Conservation (phyloP, 2,329 filamentous ascomycete genomes). For the Daldinia eschscholtzii region DNA sequence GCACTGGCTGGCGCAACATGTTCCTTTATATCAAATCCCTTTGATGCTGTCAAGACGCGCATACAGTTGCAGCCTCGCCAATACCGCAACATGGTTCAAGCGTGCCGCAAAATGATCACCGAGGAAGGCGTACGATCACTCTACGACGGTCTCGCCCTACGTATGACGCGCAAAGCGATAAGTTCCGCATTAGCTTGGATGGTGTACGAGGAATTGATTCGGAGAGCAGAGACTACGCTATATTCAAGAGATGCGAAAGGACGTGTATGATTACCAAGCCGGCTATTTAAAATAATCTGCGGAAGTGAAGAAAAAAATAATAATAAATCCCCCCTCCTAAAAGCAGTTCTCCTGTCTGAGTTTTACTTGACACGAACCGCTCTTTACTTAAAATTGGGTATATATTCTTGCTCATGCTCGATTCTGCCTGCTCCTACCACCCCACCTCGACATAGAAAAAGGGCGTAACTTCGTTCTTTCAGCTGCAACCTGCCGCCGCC, state of each 20-base stretch:
- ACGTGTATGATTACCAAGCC: conserved; percentile 45
- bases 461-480: conserved; percentile 23
- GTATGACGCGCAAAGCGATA: conserved; percentile 91
- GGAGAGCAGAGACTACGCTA: conserved; percentile 68
- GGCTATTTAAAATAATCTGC: conserved; percentile 22
- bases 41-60: conserved; percentile 95
- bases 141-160: conserved; percentile 85
- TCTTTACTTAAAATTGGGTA: conserved; percentile 21
- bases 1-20: conserved; percentile 84
- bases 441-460: conserved; percentile 10
- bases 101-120: conserved; percentile 79
- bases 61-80: conserved; percentile 88
- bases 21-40: conserved; percentile 93
- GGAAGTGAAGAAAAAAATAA: conserved; percentile 14
- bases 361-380: conserved; percentile 4
- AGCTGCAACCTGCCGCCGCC: conserved; percentile 6
- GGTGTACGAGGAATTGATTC: conserved; percentile 91
- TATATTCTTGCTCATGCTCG: conserved; percentile 17
- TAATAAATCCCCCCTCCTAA: conserved; percentile 30
- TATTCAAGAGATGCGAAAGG: conserved; percentile 42
- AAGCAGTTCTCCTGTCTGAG: conserved; percentile 13
- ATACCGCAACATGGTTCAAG: conserved; percentile 86
- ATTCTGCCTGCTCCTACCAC: neutral
- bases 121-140: conserved; percentile 86
- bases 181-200: conserved; percentile 98